Percentiles rank a stretch among this genome's conserved stretches.
phyloP scores from a whole-genome alignment of 2,329 filamentous ascomycete species.

The Aspergillus chevalieri region DNA sequence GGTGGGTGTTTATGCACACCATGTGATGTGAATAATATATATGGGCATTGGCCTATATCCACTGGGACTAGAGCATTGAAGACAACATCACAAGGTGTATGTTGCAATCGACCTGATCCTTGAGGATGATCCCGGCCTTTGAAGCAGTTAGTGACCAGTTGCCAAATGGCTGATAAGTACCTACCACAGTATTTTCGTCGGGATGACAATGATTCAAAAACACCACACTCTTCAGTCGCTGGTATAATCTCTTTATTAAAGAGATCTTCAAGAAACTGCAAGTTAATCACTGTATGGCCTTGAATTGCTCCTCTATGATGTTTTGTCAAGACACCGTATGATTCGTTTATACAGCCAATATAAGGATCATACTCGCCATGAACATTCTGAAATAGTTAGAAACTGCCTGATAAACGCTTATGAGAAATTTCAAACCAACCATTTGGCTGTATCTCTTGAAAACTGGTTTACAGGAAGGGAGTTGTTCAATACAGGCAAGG shows the following conservation, averaged over 20 bases:
- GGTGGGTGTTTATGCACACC: constrained; percentile 10
- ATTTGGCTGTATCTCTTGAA: constrained; percentile 2
- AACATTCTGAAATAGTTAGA: constrained; percentile 3
- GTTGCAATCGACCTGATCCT: constrained; percentile 4
- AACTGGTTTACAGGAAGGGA: constrained; percentile 4
- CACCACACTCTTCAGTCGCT: constrained; percentile 3
- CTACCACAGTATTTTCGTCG: constrained; percentile 2
- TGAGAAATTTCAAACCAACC: not conserved
- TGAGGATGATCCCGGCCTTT: constrained; percentile 7
- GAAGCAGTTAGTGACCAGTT: constrained; percentile 5
- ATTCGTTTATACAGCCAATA: constrained; percentile 5
- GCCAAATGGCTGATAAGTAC: constrained; percentile 3
- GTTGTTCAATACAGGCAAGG: constrained; percentile 4
- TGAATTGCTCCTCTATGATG: constrained; percentile 2
- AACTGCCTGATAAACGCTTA: not conserved
- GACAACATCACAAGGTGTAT: constrained; percentile 5
- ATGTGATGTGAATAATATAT: constrained; percentile 8
- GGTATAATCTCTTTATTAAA: constrained; percentile 5
- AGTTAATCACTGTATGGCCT: constrained; percentile 1
- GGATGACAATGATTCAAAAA: constrained; percentile 2
- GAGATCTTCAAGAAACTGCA: constrained; percentile 7
- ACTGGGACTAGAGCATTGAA: constrained; percentile 8
- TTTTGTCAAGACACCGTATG: not conserved
- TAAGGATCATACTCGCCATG: constrained; percentile 2
- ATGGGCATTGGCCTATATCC: constrained; percentile 4